phyloP scores from a whole-genome alignment of 1,284 basidiomycete species.

The Salmacisia buchloeana region DNA sequence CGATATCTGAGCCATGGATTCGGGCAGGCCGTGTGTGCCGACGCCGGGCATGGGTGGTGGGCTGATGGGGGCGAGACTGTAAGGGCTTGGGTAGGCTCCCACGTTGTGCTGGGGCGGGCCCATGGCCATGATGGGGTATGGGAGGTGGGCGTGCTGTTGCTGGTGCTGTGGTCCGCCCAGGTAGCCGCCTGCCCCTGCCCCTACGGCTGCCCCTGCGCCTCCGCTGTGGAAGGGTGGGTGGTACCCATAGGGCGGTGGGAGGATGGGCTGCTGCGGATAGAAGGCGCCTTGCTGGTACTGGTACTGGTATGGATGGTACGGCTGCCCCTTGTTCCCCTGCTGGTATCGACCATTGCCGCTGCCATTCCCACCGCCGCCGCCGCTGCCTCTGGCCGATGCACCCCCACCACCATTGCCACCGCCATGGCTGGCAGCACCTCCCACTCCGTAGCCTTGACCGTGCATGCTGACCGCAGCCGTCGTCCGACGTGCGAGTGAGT shows the following conservation, averaged over 20 bases:
- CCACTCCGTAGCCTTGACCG: too few species aligned
- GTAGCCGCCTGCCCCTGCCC: background rate
- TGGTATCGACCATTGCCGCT: background rate
- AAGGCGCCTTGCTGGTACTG: background rate
- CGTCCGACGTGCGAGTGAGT: too few species aligned
- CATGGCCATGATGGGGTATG: background rate
- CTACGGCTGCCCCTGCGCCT: too few species aligned
- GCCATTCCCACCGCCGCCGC: too few species aligned
- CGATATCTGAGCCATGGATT: background rate
- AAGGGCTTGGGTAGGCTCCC: background rate
- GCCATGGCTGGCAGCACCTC: background rate
- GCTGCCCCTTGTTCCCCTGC: background rate
- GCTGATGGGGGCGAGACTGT: background rate
- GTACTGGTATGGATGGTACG: background rate
- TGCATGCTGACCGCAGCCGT: too few species aligned
- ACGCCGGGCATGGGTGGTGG: background rate
- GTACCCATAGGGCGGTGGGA: too few species aligned
- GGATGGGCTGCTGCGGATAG: too few species aligned
- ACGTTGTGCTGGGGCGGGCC: too few species aligned
- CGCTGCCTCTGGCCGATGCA: too few species aligned
- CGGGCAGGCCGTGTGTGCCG: background rate
- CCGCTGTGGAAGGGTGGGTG: too few species aligned
- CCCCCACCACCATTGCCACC: background rate
- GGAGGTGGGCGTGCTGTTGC: background rate
- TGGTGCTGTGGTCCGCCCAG: background rate